Percentiles rank a stretch among this genome's conserved stretches.
phyloP scores from a whole-genome alignment of 148 eudicot genomes.

The Rhododendron kiyosumense region DNA sequence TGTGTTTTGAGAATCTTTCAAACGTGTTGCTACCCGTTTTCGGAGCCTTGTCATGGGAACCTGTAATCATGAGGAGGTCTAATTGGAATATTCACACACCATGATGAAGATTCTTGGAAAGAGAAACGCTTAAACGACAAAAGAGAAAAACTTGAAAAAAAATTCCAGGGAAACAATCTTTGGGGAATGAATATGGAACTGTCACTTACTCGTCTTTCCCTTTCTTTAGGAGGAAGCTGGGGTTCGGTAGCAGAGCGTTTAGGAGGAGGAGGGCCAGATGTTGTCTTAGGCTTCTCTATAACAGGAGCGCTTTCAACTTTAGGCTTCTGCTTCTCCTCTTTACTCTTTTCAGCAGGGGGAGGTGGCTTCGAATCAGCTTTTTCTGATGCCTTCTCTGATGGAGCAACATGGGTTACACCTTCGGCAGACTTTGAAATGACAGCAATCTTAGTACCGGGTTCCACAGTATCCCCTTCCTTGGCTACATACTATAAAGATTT shows the following conservation, averaged over 20 bases:
- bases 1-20: conserved; percentile 95
- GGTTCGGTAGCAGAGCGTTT: conserved; percentile 76
- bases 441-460: conserved; percentile 84
- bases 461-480: conserved; percentile 93
- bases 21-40: conserved; percentile 87
- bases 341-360: conserved; percentile 31
- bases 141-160: not conserved
- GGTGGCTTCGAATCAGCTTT: conserved; percentile 41
- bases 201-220: conserved; percentile 84
- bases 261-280: conserved; percentile 53
- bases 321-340: conserved; percentile 31
- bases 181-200: not conserved
- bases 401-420: conserved; percentile 63
- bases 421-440: conserved; percentile 66
- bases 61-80: conserved; percentile 28
- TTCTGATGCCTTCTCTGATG: conserved; percentile 52
- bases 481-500: conserved; percentile 50
- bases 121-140: not conserved
- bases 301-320: conserved; percentile 41
- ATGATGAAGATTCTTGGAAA: not conserved
- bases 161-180: not conserved
- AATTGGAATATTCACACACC: not conserved
- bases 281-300: conserved; percentile 33
- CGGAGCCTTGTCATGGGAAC: conserved; percentile 98
- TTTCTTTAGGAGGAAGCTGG: conserved; percentile 89